These are phyloP conservation scores for Golubevia pallescens DNA, from an alignment of 1,284 basidiomycete species.

Conservation along the genomic window DNA sequence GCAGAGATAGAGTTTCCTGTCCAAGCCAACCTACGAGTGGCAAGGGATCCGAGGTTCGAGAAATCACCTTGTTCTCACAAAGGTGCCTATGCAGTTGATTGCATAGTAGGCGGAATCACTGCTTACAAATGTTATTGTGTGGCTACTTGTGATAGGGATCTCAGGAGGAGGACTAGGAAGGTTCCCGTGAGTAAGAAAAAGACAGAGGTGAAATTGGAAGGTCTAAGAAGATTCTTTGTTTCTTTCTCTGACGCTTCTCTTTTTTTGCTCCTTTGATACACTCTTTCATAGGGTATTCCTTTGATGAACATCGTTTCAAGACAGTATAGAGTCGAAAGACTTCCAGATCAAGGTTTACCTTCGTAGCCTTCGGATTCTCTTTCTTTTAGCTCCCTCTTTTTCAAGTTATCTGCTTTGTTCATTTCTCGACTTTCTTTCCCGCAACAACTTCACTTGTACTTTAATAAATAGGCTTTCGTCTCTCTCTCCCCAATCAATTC, in stretches of 20 bases:
- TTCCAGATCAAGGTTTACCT: constrained; percentile 1
- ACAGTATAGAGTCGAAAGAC: not conserved
- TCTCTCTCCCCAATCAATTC: too few species aligned
- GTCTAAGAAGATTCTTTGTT: not conserved
- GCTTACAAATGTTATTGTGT: not conserved
- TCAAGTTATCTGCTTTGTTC: too few species aligned
- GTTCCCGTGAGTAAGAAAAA: not conserved
- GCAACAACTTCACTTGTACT: too few species aligned
- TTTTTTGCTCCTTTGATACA: not conserved
- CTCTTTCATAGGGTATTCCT: not conserved
- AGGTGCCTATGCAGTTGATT: not conserved
- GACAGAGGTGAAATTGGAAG: too few species aligned
- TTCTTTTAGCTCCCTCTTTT: too few species aligned
- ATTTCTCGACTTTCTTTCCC: too few species aligned
- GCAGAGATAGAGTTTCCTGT: too few species aligned
- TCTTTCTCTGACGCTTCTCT: not conserved
- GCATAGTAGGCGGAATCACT: not conserved
- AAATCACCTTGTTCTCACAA: not conserved
- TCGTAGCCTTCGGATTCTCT: too few species aligned
- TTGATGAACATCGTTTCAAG: not conserved
- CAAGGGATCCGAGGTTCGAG: not conserved
- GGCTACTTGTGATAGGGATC: not conserved
- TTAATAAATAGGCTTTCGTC: too few species aligned
- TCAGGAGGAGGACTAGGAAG: not conserved
- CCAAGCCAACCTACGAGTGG: too few species aligned